phyloP scores from a whole-genome alignment of 2,329 filamentous ascomycete genomes.

The Claviceps sp. region DNA sequence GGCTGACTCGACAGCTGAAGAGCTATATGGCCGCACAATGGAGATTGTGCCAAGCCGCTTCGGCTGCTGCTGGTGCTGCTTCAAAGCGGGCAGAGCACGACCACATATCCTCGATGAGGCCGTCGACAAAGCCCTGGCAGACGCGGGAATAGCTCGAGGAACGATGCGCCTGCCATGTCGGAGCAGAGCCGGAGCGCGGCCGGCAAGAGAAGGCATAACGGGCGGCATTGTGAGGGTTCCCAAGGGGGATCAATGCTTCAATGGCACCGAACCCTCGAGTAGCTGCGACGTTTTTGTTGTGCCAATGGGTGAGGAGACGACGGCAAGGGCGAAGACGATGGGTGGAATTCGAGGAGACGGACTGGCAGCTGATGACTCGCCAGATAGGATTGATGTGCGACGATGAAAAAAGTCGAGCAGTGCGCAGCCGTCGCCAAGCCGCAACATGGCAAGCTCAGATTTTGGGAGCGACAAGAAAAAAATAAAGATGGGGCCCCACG shows the following conservation, averaged over 20 bases:
- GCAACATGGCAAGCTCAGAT: not conserved
- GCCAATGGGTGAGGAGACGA: constrained; percentile 16
- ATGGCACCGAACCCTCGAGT: constrained; percentile 22
- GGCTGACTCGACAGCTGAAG: constrained; percentile 46
- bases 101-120: constrained; percentile 19
- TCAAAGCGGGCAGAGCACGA: constrained; percentile 19
- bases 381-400: constrained; percentile 5
- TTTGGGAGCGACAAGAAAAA: constrained; percentile 12
- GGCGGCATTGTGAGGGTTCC: constrained; percentile 24
- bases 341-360: not conserved
- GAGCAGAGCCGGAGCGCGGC: constrained; percentile 44
- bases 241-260: constrained; percentile 21
- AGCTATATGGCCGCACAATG: constrained; percentile 27
- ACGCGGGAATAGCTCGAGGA: constrained; percentile 29
- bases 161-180: constrained; percentile 36
- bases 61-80: constrained; percentile 10
- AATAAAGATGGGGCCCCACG: constrained; percentile 10
- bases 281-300: constrained; percentile 17
- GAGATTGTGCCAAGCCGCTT: constrained; percentile 37
- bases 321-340: constrained; percentile 5
- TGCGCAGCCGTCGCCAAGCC: not conserved
- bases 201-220: constrained; percentile 32
- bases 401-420: constrained; percentile 1
- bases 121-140: constrained; percentile 30
- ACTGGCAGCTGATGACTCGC: constrained; percentile 14